phyloP scores from a whole-genome alignment of 2,329 filamentous ascomycete genomes.

The Aspergillus fijiensis region DNA sequence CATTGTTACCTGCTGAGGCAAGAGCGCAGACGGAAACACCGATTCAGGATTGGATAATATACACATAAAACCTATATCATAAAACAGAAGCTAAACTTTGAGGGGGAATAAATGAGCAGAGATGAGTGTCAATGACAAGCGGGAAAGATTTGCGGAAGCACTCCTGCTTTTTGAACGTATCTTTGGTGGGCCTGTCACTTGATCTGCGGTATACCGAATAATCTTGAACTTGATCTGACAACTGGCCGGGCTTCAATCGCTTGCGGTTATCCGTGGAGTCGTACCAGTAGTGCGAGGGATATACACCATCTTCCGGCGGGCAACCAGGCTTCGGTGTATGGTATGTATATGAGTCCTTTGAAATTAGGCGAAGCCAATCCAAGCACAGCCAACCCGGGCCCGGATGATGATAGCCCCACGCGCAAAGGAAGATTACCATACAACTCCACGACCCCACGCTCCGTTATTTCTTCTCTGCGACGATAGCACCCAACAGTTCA shows the following conservation, averaged over 20 bases:
- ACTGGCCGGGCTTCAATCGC: background rate
- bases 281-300: too few species aligned
- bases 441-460: background rate
- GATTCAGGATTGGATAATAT: background rate
- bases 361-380: too few species aligned
- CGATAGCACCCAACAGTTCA: background rate
- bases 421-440: background rate
- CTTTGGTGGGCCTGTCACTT: background rate
- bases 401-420: background rate
- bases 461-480: background rate
- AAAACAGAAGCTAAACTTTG: background rate
- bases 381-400: background rate
- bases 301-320: too few species aligned
- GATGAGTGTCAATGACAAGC: background rate
- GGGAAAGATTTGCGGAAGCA: background rate
- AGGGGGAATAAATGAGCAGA: background rate
- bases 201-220: background rate
- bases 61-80: background rate
- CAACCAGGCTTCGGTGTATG: too few species aligned
- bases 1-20: too few species aligned
- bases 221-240: background rate
- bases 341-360: too few species aligned
- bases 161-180: background rate
- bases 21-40: background rate
- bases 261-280: too few species aligned